Evolutionary conservation across 2,329 filamentous ascomycete species (phyloP).

Genomic region (Alternaria sp.): DNA sequence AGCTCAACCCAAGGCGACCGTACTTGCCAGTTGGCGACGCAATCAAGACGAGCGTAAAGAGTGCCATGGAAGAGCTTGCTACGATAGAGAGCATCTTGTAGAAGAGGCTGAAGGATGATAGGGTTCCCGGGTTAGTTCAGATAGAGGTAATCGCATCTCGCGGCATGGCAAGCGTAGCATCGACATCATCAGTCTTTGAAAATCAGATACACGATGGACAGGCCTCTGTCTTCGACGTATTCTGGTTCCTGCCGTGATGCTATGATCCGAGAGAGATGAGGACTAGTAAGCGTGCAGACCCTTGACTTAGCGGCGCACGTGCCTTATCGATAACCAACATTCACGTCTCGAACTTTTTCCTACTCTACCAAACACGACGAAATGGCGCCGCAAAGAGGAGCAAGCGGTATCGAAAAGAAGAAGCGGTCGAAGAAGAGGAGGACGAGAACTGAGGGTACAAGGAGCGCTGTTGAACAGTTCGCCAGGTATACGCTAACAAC

Average conservation of each 20-base stretch:
- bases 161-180: not conserved
- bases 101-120: not conserved
- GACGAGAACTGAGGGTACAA: constrained; percentile 36
- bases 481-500: constrained; percentile 11
- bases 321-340: constrained; percentile 28
- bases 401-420: constrained; percentile 27
- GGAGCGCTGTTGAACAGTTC: too few relatives aligned
- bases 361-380: constrained; percentile 1
- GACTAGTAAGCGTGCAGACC: constrained; percentile 1
- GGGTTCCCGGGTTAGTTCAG: not conserved
- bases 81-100: constrained; percentile 31
- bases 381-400: constrained; percentile 32
- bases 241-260: not conserved
- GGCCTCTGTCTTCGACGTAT: not conserved
- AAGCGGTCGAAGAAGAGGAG: constrained; percentile 39
- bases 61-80: constrained; percentile 31
- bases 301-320: constrained; percentile 12
- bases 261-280: not conserved
- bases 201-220: not conserved
- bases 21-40: constrained; percentile 36
- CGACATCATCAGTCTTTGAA: too few relatives aligned
- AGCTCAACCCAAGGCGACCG: constrained; percentile 34
- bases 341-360: constrained; percentile 31
- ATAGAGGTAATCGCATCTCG: not conserved
- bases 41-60: constrained; percentile 30